Base-by-base conservation (phyloP, 352 stramenopile genomes). In the Thraustochytrium striatum region DNA sequence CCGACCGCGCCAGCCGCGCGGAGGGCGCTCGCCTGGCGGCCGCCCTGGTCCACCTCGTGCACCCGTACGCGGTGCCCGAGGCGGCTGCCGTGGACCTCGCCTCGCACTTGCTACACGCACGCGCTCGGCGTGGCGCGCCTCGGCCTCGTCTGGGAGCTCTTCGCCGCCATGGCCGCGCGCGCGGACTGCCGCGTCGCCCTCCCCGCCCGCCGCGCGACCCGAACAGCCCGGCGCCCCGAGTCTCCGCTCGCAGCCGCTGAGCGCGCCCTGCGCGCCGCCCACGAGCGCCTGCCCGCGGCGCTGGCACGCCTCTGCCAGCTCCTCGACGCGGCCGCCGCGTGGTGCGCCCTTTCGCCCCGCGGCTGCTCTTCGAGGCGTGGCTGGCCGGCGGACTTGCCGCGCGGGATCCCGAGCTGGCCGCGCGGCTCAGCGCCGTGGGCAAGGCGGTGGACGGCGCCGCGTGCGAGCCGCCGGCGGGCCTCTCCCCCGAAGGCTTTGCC, bases 331-430 rank as follows among this genome's bases (percentile, higher is more conserved):
- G 21, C 59, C 28, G 7, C 33, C 21, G 21, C 21, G 21, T 33
- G 53, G 25, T 53, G 35, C 16, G 59, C 19, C 21, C 50, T 70
- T 25, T 36, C 59, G 13, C 13, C 41, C 11, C 35, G 21, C 59
- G 28, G 9, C 53, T 70, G 1, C 59, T 70, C 5, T 9, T 70
- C 11, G 59, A 70, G 38, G 59, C 30, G 13, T 70, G 59, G 59
- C 59, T 70, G 21, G 59, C 53, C 5, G 35, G 35, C 21, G 35
- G 59, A n/a, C 59, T 70, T 28, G 59, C 53, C 3, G 59, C 59
- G 13, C 21, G 50, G 16, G 59, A 5, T 3, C 13, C 35, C 13
- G 33, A 52, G 35, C 16, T 53, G 21, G 59, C 44, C 9, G 59
- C 59, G 30, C 35, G 59, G 35, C 59, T 70, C 41, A 33, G 35